Conservation (phyloP, 1,139 yeast species). For the Debaryomyces fabryi region DNA sequence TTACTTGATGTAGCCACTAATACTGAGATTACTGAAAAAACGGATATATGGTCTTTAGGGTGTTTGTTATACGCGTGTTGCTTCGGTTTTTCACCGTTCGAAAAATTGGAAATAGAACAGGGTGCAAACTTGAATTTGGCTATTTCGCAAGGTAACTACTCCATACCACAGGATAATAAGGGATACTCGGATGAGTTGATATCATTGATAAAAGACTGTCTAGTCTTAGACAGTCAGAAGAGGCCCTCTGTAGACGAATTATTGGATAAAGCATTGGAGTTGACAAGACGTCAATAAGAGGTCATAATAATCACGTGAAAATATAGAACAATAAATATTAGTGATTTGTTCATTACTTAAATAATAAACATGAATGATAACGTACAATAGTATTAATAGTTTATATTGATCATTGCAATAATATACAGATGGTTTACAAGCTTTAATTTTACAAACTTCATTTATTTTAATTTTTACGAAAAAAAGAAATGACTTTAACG, state of each 20-base stretch:
- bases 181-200: constrained; percentile 59
- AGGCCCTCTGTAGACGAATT: constrained; percentile 69
- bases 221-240: constrained; percentile 57
- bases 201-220: constrained; percentile 58
- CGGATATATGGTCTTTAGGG: constrained; percentile 92
- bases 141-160: constrained; percentile 68
- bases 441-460: neutral
- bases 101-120: constrained; percentile 73
- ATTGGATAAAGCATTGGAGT: constrained; percentile 47
- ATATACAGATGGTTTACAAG: neutral
- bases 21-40: constrained; percentile 62
- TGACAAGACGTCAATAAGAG: constrained; percentile 20
- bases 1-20: constrained; percentile 75
- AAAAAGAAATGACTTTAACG: constrained; percentile 31
- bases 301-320: constrained; percentile 4
- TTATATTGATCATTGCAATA: neutral
- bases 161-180: constrained; percentile 52
- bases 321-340: neutral
- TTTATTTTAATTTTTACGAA: constrained; percentile 3
- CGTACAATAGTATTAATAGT: neutral
- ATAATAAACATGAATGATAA: neutral
- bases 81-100: constrained; percentile 85
- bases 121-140: constrained; percentile 86
- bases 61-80: constrained; percentile 77
- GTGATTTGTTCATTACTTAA: neutral